These are phyloP conservation scores for Kernera saxatilis DNA, from an alignment of 345 rosid genomes.

Conservation along the genomic window DNA sequence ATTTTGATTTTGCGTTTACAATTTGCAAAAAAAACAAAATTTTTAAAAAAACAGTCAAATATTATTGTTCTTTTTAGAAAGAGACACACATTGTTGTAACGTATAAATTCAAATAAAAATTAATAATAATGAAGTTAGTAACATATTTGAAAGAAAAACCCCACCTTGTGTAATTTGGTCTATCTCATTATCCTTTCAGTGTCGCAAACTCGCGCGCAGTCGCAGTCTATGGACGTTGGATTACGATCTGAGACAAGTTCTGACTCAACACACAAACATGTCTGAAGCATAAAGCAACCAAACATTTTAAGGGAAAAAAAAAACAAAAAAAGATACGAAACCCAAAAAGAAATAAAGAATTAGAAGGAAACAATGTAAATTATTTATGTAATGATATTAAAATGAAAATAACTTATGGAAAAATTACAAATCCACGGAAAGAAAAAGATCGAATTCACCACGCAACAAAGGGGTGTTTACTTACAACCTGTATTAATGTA, in stretches of 20 bases:
- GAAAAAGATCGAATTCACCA: constrained; percentile 19
- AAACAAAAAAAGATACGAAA: neutral
- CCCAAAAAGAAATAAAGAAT: neutral
- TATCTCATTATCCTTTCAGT: neutral
- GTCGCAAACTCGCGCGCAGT: neutral
- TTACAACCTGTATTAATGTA: too few relatives aligned
- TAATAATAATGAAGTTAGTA: too few relatives aligned
- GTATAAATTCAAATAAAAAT: too few relatives aligned
- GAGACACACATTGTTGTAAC: neutral
- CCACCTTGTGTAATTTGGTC: neutral
- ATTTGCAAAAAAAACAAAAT: neutral
- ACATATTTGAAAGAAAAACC: neutral
- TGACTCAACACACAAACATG: constrained; percentile 1
- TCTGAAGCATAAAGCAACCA: neutral
- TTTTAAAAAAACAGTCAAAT: neutral
- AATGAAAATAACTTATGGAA: neutral
- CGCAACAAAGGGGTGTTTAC: constrained; percentile 32
- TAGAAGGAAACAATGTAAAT: neutral
- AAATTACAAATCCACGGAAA: neutral
- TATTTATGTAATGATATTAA: neutral
- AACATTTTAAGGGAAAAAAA: neutral
- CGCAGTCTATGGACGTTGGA: neutral
- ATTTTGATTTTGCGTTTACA: neutral
- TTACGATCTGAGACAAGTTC: neutral
- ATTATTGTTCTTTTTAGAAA: too few relatives aligned